Evolutionary conservation across 1,284 basidiomycete species (phyloP).

Genomic region (Phylloporus sp.): DNA sequence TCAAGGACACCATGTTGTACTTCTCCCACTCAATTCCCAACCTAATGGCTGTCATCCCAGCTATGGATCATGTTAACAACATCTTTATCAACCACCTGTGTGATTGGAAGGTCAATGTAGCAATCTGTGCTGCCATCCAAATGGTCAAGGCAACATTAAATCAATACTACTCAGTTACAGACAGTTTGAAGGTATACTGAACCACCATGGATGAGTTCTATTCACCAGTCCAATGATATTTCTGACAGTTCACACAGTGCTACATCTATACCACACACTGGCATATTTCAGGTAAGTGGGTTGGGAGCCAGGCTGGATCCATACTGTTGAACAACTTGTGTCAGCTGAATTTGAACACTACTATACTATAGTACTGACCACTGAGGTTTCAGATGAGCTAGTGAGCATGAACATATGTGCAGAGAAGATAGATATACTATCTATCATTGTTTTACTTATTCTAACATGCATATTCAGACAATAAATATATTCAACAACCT

Average conservation of each 20-base stretch:
- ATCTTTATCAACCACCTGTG: not conserved
- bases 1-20: constrained; percentile 2
- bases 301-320: not conserved
- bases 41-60: constrained; percentile 14
- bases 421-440: not conserved
- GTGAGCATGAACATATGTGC: too few relatives aligned
- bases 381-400: not conserved
- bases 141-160: not conserved
- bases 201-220: not conserved
- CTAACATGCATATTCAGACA: not conserved
- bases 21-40: constrained; percentile 11
- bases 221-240: not conserved
- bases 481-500: not conserved
- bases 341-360: not conserved
- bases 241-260: not conserved
- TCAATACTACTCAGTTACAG: not conserved
- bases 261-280: not conserved
- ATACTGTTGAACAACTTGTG: not conserved
- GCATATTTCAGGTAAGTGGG: not conserved
- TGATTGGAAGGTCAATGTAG: not conserved
- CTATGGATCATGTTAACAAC: constrained; percentile 23
- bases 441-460: not conserved
- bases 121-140: not conserved
- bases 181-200: not conserved
- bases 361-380: not conserved